A percentile compares a stretch with the other conserved stretches of the same genome.
phyloP scores from a whole-genome alignment of 495 filamentous ascomycete genomes.

The Chaetomium fimeti region DNA sequence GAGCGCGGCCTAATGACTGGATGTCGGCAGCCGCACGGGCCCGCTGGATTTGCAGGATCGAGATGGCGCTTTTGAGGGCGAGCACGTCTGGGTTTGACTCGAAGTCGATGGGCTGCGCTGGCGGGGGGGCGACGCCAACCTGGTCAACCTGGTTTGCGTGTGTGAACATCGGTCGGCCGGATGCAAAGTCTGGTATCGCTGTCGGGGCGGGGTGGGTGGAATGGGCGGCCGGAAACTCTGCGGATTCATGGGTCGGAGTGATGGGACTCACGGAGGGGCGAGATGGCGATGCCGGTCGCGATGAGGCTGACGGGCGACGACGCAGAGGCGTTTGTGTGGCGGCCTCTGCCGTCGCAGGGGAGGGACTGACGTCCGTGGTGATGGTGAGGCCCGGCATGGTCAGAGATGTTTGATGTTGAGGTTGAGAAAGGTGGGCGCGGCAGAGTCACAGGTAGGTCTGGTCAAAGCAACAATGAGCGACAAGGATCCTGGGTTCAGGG shows the following conservation, averaged over 20 bases:
- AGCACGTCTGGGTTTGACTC: constrained; percentile 80
- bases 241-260: constrained; percentile 40
- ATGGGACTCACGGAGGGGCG: constrained; percentile 48
- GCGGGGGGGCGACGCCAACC: constrained; percentile 43
- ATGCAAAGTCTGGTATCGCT: constrained; percentile 32
- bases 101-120: constrained; percentile 68
- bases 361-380: constrained; percentile 16
- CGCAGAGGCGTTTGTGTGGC: neutral
- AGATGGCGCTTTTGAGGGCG: constrained; percentile 74
- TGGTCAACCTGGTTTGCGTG: constrained; percentile 43
- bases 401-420: neutral
- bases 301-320: neutral
- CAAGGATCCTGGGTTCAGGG: too few species aligned
- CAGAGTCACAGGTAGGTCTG: neutral
- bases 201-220: neutral
- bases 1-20: constrained; percentile 59
- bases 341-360: constrained; percentile 8
- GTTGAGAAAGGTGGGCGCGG: neutral
- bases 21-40: constrained; percentile 72
- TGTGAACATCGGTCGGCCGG: constrained; percentile 41
- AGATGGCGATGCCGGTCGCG: constrained; percentile 27
- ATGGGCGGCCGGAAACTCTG: constrained; percentile 18
- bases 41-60: constrained; percentile 79
- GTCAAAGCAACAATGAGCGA: neutral
- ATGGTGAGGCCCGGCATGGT: constrained; percentile 38